Conservation (phyloP, 2,329 filamentous ascomycete species). For the Amesomyces nigricolor region DNA sequence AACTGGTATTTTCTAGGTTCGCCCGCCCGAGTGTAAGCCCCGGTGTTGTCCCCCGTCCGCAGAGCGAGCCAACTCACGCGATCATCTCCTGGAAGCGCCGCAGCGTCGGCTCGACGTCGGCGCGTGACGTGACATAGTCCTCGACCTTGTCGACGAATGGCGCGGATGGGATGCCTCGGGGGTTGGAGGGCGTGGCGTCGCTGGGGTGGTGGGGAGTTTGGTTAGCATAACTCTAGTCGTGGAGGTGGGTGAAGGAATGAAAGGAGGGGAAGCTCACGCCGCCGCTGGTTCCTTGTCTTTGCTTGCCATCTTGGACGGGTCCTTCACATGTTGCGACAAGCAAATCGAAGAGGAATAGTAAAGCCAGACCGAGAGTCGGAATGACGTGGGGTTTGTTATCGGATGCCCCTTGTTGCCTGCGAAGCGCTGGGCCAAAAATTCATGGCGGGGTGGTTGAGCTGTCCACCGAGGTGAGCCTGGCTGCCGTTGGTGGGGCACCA, state of each 20-base stretch:
- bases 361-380: background rate
- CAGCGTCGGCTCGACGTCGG: constrained; percentile 74
- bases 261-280: background rate
- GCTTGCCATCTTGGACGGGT: constrained; percentile 10
- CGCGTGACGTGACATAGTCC: constrained; percentile 74
- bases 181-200: constrained; percentile 59
- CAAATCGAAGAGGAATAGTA: background rate
- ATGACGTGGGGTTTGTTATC: constrained; percentile 5
- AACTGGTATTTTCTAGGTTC: constrained; percentile 87
- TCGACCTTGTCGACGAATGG: constrained; percentile 86
- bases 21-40: constrained; percentile 10
- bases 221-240: background rate
- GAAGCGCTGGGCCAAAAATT: constrained; percentile 9
- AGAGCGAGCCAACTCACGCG: constrained; percentile 50
- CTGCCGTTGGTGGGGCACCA: constrained; percentile 6
- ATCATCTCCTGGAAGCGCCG: constrained; percentile 92
- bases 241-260: no score
- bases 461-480: background rate
- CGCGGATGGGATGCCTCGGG: constrained; percentile 74
- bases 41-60: background rate
- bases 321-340: constrained; percentile 6
- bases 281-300: constrained; percentile 12
- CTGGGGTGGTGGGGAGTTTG: constrained; percentile 32
- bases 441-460: constrained; percentile 14
- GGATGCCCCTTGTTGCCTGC: no score